These are phyloP conservation scores for Neurospora sp. DNA, from an alignment of 2,329 filamentous ascomycete genomes.

Conservation along the genomic window DNA sequence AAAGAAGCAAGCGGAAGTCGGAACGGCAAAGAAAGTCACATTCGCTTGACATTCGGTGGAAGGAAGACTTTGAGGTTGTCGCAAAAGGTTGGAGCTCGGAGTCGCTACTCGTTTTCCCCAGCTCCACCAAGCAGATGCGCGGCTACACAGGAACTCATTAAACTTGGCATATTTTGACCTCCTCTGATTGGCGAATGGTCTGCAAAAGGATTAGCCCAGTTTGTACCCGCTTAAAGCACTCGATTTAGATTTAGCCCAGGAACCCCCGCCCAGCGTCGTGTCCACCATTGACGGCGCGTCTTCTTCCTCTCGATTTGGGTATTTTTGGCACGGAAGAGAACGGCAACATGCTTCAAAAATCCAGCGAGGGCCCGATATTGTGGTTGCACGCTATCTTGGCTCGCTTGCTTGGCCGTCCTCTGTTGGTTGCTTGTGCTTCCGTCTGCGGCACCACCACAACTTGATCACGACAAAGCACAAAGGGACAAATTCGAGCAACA, in stretches of 20 bases:
- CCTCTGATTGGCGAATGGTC: constrained; percentile 3
- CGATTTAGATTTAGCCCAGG: constrained; percentile 2
- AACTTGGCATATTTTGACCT: constrained; percentile 6
- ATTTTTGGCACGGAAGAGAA: constrained; percentile 1
- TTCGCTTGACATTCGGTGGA: background rate
- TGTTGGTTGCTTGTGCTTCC: background rate
- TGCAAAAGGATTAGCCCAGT: constrained; percentile 5
- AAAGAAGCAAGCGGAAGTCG: background rate
- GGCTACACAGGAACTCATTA: constrained; percentile 12
- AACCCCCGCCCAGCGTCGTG: background rate
- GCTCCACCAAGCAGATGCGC: constrained; percentile 10
- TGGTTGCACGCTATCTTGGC: background rate
- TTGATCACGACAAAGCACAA: background rate
- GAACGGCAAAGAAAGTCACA: background rate
- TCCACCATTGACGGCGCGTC: background rate
- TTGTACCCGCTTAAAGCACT: constrained; percentile 4
- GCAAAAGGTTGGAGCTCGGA: background rate
- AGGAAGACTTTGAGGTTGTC: background rate
- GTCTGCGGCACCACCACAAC: background rate
- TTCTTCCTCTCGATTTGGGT: background rate
- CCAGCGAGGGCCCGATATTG: background rate
- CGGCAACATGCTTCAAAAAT: background rate
- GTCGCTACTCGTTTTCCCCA: background rate
- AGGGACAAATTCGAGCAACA: no score
- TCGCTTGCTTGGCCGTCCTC: background rate